Conservation (phyloP, 1,284 basidiomycete genomes). For the Apiotrichum gamsii region DNA sequence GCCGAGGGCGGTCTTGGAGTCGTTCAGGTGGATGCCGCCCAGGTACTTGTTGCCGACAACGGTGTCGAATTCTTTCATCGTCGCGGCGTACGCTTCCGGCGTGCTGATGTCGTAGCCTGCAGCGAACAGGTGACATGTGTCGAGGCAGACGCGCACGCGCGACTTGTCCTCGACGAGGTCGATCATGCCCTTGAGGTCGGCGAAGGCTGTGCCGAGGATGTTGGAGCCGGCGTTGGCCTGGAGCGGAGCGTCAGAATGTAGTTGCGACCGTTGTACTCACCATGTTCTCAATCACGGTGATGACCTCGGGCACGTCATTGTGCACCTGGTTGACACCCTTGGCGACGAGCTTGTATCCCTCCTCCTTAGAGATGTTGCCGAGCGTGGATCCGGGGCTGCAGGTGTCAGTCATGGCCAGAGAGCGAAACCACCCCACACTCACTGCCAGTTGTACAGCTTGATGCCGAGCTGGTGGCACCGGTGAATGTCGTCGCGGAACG, state of each 20-base stretch:
- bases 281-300: conserved; percentile 79
- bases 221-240: conserved; percentile 71
- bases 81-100: conserved; percentile 38
- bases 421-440: conserved; percentile 32
- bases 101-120: conserved; percentile 77
- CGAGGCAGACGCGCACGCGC: conserved; percentile 73
- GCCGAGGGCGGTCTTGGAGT: conserved; percentile 62
- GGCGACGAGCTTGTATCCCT: conserved; percentile 62
- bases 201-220: conserved; percentile 66
- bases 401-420: background rate
- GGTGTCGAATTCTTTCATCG: conserved; percentile 57
- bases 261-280: conserved; percentile 50
- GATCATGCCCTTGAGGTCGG: conserved; percentile 66
- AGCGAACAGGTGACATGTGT: conserved; percentile 80
- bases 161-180: conserved; percentile 64
- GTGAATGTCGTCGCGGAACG: conserved; percentile 76
- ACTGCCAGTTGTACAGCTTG: conserved; percentile 78
- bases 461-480: conserved; percentile 73
- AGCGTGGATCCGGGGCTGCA: conserved; percentile 72
- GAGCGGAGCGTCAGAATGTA: background rate
- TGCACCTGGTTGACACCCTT: conserved; percentile 71
- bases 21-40: conserved; percentile 76
- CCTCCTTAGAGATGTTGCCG: conserved; percentile 58
- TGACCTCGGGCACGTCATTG: conserved; percentile 58
- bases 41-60: conserved; percentile 67